These are phyloP conservation scores for Phytophthora parvispora DNA, from an alignment of 352 stramenopile genomes.

Conservation along the genomic window DNA sequence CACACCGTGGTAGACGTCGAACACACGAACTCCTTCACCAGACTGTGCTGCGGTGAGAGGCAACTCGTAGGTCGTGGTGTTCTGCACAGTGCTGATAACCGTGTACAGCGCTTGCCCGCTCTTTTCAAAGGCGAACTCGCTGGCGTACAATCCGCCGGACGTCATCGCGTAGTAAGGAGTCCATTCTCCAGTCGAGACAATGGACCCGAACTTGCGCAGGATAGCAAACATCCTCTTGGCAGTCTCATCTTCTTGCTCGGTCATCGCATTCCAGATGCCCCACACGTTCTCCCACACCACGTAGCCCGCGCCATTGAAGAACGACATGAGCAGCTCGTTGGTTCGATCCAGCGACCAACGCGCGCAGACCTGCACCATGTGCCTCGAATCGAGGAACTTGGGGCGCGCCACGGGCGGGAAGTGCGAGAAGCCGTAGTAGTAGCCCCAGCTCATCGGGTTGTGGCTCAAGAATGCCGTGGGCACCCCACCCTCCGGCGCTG, in stretches of 20 bases:
- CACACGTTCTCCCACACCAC: constrained; percentile 93
- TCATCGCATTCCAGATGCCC: constrained; percentile 90
- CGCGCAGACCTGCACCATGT: constrained; percentile 88
- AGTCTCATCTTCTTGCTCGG: constrained; percentile 70
- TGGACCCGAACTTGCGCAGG: constrained; percentile 63
- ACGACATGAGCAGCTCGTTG: constrained; percentile 71
- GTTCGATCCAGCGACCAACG: constrained; percentile 84
- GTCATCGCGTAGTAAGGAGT: constrained; percentile 62
- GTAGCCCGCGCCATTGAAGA: constrained; percentile 91
- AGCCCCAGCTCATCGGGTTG: constrained; percentile 89
- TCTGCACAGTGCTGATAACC: constrained; percentile 57
- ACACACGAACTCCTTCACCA: constrained; percentile 39
- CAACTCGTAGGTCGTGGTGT: constrained; percentile 41
- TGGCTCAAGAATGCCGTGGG: constrained; percentile 66
- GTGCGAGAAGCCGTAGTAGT: constrained; percentile 71
- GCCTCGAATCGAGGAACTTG: constrained; percentile 85
- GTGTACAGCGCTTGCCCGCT: constrained; percentile 61
- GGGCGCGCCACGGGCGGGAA: constrained; percentile 77
- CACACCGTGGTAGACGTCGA: constrained; percentile 73
- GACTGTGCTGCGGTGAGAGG: constrained; percentile 37
- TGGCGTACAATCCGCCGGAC: constrained; percentile 50
- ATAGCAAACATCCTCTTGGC: constrained; percentile 73
- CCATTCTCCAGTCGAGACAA: constrained; percentile 59
- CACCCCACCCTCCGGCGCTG: constrained; percentile 73
- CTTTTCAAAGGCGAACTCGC: constrained; percentile 48